Evolutionary conservation across 805 yeast species (phyloP), one percentile per base, ranked within the genome.

Genomic region (Blastobotrys attinorum): DNA sequence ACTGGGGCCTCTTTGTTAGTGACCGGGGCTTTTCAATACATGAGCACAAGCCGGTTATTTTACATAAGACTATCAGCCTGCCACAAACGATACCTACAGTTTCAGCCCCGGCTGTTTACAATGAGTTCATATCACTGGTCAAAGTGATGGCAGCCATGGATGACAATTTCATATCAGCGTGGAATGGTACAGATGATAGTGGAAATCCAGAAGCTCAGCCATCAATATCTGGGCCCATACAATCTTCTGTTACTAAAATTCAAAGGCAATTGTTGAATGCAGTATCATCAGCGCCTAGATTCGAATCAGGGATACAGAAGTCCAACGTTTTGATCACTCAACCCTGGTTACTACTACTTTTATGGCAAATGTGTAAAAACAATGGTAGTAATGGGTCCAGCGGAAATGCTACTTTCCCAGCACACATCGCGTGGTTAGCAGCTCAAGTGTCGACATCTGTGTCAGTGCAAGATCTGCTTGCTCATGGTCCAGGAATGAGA

Each of bases 21-120:
- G 46, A 43, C 27, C 40, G 46, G 8, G 46, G 46, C 27, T 43
- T 43, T 31, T 31, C 46, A n/a, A 43, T 43, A 15, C 46, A 43
- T 17, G 43, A 40, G 21, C 38, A 31, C 13, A 45, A 29, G 10
- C 38, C 43, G 7, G 23, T 39, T 4, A 39, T 40, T 7, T n/a
- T 43, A 13, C 16, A n/a, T 10, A 31, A 21, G 6, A 20, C 39
- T 13, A 39, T 39, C 34, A 16, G 4, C 13, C 22, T 39, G 11
- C 46, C 46, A 13, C 21, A 13, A 5, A 7, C 10, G 29, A 7
- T 25, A 11, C 29, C 29, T 8, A 7, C 10, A 11, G 29, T 25
- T 7, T 25, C 29, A 11, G 29, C 7, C 7, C 29, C 7, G 29
- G 11, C 7, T 8, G 29, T 8, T 25, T 31, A 29, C 36, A 16